Conservation (phyloP, 2,329 filamentous ascomycete species). For the Monilinia vaccinii-corymbosi region DNA sequence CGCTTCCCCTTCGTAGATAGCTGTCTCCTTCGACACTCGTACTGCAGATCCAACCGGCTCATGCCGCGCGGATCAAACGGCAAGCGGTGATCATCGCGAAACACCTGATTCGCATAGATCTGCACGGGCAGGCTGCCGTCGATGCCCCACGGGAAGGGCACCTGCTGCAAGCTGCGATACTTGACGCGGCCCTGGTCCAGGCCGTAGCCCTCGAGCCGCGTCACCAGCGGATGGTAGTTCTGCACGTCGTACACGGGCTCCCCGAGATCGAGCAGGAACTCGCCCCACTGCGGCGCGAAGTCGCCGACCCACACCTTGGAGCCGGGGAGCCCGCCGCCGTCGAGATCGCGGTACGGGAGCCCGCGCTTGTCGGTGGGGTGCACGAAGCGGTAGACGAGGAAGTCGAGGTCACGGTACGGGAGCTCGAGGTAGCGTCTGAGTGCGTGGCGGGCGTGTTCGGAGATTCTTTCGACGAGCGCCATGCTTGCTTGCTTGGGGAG, state of each 20-base stretch:
- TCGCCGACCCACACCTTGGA: background rate
- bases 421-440: background rate
- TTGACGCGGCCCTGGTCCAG: background rate
- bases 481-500: background rate
- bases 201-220: background rate
- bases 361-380: background rate
- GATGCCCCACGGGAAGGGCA: constrained; percentile 5
- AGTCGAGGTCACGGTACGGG: background rate
- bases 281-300: background rate
- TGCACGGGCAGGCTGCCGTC: background rate
- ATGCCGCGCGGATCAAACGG: background rate
- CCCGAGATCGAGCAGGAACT: constrained; percentile 5
- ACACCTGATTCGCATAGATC: background rate
- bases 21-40: background rate
- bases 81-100: background rate
- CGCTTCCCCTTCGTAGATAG: background rate
- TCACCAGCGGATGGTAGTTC: background rate
- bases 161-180: background rate
- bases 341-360: background rate
- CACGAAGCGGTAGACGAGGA: constrained; percentile 1
- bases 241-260: constrained; percentile 5
- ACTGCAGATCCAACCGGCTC: background rate
- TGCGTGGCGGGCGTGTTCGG: background rate
- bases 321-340: background rate
- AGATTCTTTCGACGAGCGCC: background rate